Conservation (phyloP, 2,329 filamentous ascomycete species). For the Mollisiaceae sp. region DNA sequence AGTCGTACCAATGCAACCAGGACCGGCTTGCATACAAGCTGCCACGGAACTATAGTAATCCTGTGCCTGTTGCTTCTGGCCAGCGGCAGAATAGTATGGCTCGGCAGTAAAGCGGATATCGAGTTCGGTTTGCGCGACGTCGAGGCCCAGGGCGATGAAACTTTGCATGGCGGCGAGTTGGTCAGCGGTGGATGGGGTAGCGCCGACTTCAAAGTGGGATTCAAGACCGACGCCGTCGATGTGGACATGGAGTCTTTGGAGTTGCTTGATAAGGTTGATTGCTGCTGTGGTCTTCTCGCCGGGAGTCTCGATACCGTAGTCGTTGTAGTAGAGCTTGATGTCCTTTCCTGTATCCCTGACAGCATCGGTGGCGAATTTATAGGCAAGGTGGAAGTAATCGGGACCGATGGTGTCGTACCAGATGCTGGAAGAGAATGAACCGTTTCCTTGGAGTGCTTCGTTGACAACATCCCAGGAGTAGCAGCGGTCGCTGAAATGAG, state of each 20-base stretch:
- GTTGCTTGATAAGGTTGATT: not conserved
- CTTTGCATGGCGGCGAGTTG: constrained; percentile 2
- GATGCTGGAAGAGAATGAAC: constrained; percentile 6
- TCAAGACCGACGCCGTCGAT: constrained; percentile 7
- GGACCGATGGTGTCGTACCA: constrained; percentile 13
- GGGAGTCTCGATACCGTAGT: constrained; percentile 6
- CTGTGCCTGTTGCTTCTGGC: constrained; percentile 5
- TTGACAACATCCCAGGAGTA: constrained; percentile 11
- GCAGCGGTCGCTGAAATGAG: constrained; percentile 6
- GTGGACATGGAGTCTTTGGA: not conserved
- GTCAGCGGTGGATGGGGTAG: not conserved
- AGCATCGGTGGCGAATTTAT: constrained; percentile 1
- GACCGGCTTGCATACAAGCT: constrained; percentile 15
- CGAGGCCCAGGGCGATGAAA: not conserved
- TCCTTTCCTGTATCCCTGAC: constrained; percentile 1
- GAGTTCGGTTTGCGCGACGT: constrained; percentile 8
- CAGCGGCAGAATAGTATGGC: constrained; percentile 11
- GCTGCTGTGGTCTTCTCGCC: constrained; percentile 5
- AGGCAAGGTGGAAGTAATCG: constrained; percentile 9
- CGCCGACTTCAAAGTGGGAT: constrained; percentile 10
- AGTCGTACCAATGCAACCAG: constrained; percentile 12
- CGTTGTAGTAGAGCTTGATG: constrained; percentile 13
- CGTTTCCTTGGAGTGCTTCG: constrained; percentile 4
- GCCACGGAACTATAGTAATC: constrained; percentile 13
- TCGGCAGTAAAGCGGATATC: constrained; percentile 2